Evolutionary conservation across 108 stramenopile genomes (phyloP), one percentile per base, ranked within the genome.

Genomic region (Nitzschia sp.): DNA sequence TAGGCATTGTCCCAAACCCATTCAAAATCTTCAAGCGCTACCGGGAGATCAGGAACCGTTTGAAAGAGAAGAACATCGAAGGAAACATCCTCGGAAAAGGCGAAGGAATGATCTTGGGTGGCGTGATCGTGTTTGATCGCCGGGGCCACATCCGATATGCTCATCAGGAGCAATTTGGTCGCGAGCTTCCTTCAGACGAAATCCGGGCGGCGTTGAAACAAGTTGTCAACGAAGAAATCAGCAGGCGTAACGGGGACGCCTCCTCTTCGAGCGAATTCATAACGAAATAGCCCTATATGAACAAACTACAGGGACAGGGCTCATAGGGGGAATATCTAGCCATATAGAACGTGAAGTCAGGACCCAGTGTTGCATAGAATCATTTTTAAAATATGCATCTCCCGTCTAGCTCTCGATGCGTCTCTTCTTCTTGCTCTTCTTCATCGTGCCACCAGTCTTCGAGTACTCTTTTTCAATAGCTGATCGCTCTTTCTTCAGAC

Each of bases 401-500:
- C n/a, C n/a, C n/a, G n/a, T 51, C 21, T 51, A 51, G 21, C 17
- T 51, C 21, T 51, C 49, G 49, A 5, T 51, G 21, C 49, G 49
- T 19, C 21, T 51, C 38, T 11, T 42, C 26, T 62, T 62, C 71
- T 82, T 83, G 29, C 57, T 77, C 74, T 81, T 82, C 69, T 82
- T 84, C 78, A 79, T 84, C 9, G 77, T 65, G 21, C 83, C 87
- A 29, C 79, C 81, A 33, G 73, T 80, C 6, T 72, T 59, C 1
- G 74, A 53, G 51, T 84, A 88, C 32, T 68, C 64, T n/a, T 77
- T 72, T 59, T 88, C 87, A 46, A 84, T 46, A 11, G 42, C 58
- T 49, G 68, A 72, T 47, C 87, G 57, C 46, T 88, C 87, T 45
- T 77, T 68, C 56, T 83, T 79, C 38, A 84, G 65, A 6, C 93